Conservation (phyloP, 2,329 filamentous ascomycete genomes). For the Rutstroemia sydowiana region DNA sequence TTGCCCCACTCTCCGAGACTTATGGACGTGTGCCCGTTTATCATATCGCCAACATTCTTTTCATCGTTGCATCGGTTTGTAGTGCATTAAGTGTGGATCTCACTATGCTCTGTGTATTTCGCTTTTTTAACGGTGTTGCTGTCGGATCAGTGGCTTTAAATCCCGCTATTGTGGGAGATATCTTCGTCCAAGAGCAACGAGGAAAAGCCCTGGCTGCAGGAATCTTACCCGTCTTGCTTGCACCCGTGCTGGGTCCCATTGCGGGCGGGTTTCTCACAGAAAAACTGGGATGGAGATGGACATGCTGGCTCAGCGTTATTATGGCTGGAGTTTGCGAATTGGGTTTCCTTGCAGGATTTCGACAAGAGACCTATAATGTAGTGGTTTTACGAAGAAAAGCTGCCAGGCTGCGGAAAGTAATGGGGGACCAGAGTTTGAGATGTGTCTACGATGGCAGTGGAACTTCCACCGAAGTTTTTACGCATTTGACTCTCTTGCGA, state of each 20-base stretch:
- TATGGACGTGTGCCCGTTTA: conserved; percentile 36
- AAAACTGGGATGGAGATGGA: conserved; percentile 43
- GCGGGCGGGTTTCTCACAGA: conserved; percentile 34
- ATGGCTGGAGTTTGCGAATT: conserved; percentile 33
- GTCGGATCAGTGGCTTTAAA: conserved; percentile 30
- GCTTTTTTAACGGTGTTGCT: conserved; percentile 28
- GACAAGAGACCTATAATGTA: conserved; percentile 54
- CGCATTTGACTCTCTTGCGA: conserved; percentile 31
- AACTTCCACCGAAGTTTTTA: too few relatives aligned
- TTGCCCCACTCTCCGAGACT: conserved; percentile 38
- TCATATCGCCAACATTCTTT: conserved; percentile 41
- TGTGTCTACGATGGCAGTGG: too few relatives aligned
- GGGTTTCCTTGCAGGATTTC: conserved; percentile 38
- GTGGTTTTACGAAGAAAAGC: conserved; percentile 42
- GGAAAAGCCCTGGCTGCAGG: conserved; percentile 34
- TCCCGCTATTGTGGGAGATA: conserved; percentile 39
- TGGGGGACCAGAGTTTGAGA: conserved; percentile 34
- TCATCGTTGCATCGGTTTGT: conserved; percentile 41
- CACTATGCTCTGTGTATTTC: conserved; percentile 36
- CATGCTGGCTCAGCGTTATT: conserved; percentile 42
- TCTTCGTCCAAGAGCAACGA: conserved; percentile 39
- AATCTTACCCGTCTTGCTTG: conserved; percentile 27
- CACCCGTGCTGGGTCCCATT: conserved; percentile 27
- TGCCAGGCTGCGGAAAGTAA: conserved; percentile 23
- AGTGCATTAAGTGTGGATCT: conserved; percentile 35